Conservation (phyloP, 179 eudicot species). For the Heliamphora pulchella region DNA sequence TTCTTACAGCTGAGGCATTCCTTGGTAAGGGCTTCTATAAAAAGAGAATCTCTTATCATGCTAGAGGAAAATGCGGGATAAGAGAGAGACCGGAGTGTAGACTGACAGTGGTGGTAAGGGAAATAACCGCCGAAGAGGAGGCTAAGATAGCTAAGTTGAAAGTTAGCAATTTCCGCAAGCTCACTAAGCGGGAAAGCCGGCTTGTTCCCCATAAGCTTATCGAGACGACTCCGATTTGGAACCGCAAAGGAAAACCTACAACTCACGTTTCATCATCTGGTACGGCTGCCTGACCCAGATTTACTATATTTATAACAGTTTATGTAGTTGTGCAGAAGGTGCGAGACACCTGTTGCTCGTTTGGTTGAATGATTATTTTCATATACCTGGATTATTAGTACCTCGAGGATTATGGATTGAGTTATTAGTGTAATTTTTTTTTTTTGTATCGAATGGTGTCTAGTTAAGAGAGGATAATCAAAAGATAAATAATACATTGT, state of each 20-base stretch:
- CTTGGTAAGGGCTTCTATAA: conserved; percentile 73
- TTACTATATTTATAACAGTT: background rate
- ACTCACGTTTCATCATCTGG: conserved; percentile 17
- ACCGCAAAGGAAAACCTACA: conserved; percentile 46
- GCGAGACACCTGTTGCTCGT: too few relatives aligned
- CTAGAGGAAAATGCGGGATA: conserved; percentile 60
- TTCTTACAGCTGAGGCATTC: conserved; percentile 68
- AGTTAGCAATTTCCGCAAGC: conserved; percentile 63
- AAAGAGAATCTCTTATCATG: conserved; percentile 58
- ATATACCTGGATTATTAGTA: too few relatives aligned
- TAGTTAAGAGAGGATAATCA: too few relatives aligned
- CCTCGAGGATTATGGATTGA: too few relatives aligned
- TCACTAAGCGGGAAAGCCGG: conserved; percentile 52
- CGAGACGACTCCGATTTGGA: conserved; percentile 69
- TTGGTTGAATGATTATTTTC: too few relatives aligned
- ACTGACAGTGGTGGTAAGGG: conserved; percentile 80
- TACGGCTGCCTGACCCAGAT: conserved; percentile 23
- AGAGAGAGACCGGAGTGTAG: conserved; percentile 70
- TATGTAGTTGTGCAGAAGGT: too few relatives aligned
- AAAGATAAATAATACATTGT: too few relatives aligned
- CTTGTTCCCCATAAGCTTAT: conserved; percentile 77
- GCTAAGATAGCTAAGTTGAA: conserved; percentile 73
- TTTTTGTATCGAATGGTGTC: too few relatives aligned
- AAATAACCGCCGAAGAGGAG: conserved; percentile 76
- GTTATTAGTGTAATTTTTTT: too few relatives aligned